Conservation (phyloP, 345 rosid species). For the Toxicodendron radicans region DNA sequence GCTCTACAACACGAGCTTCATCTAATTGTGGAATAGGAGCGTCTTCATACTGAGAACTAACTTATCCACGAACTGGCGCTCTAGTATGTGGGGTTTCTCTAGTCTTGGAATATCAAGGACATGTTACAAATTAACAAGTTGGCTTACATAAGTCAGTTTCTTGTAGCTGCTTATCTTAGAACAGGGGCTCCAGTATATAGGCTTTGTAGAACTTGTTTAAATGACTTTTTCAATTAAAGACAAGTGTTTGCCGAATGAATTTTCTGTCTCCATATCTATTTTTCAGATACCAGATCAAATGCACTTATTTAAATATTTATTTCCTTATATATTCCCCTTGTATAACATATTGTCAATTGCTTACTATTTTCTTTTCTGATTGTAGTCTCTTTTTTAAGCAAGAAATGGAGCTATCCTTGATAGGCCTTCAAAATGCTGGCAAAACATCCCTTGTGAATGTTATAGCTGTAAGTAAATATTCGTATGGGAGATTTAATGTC, state of each 20-base stretch:
- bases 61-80: too few relatives aligned
- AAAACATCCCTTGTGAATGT: conserved; percentile 74
- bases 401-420: conserved; percentile 68
- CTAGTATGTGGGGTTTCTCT: too few relatives aligned
- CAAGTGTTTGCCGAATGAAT: not conserved
- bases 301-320: too few relatives aligned
- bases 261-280: not conserved
- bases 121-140: too few relatives aligned
- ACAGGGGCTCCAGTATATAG: too few relatives aligned
- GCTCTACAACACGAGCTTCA: too few relatives aligned
- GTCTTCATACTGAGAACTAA: too few relatives aligned
- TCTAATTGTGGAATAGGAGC: too few relatives aligned
- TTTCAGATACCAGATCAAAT: not conserved
- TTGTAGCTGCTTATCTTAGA: too few relatives aligned
- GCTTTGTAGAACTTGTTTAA: not conserved
- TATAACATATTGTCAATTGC: not conserved
- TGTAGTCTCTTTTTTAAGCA: conserved; percentile 64
- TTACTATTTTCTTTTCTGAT: not conserved
- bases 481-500: not conserved
- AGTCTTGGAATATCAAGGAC: too few relatives aligned
- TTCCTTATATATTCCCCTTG: not conserved
- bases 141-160: too few relatives aligned
- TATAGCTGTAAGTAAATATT: conserved; percentile 49
- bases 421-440: conserved; percentile 77
- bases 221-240: too few relatives aligned